Evolutionary conservation across 169 alveolate species (phyloP), one percentile per base, ranked within the genome.

Genomic region (Fabrea salina): DNA sequence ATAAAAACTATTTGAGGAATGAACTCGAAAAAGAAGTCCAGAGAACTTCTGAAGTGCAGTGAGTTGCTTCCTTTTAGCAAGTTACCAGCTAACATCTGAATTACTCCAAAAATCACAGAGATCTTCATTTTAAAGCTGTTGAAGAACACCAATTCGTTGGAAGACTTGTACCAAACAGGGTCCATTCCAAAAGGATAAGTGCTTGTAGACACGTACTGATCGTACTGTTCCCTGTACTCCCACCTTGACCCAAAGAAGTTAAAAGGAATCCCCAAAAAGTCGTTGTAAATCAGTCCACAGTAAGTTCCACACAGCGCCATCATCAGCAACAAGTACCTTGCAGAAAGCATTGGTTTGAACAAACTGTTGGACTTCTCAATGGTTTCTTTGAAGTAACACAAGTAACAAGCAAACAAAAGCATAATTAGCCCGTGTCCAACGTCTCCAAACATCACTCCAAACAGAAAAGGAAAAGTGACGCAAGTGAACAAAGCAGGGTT

Each of bases 391-490:
- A 5, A 13, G 22, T 16, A 35, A 74, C 35, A 22, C 4, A 74
- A 70, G 82, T 92, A 92, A 70, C 93, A 53, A 2, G 97, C 96
- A 77, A 95, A 89, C 30, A 93, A 70, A 49, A 95, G 86, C 35
- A 97, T 81, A 40, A 97, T 71, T 32, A 94, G 82, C 5, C 99
- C 99, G 87, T 98, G 99, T 4, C 99, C 99, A 19, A 98, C 94
- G 86, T 98, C 99, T 0, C 99, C 99, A 82, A 97, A 99, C 99
- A 99, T 99, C 37, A 99, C 96, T 7, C 99, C 99, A 89, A 98
- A 99, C 74, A 98, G 87, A 92, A 99, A 99, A 13, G 99, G 99
- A 88, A 99, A 98, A 3, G 99, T 96, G 49, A 98, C 96, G 25
- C 95, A 89, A n/a, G 99, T 96, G 70, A 98, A 95, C 27, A 97